Percentiles rank a stretch among this genome's conserved stretches.
These are phyloP conservation scores for Erigeron canadensis DNA, from an alignment of 129 eudicot species.

Conservation along the genomic window DNA sequence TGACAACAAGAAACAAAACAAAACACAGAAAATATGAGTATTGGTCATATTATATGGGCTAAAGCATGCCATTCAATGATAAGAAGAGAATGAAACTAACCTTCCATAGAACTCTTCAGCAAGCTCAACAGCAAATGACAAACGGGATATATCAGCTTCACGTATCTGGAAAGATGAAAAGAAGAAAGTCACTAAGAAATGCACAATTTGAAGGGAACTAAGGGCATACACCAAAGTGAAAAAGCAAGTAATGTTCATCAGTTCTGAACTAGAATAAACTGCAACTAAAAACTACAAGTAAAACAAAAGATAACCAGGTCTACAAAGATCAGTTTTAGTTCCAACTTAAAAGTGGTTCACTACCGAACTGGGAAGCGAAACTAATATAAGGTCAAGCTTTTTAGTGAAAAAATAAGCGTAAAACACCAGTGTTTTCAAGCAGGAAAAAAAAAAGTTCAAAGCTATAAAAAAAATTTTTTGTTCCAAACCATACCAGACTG, in stretches of 20 bases:
- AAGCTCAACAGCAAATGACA: conserved; percentile 98
- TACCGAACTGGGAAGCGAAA: too few species aligned
- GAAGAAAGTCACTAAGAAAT: background rate
- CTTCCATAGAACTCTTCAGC: conserved; percentile 99
- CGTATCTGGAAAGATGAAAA: conserved; percentile 59
- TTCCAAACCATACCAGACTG: too few species aligned
- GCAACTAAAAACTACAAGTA: background rate
- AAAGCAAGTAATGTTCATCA: background rate
- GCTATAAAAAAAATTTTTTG: too few species aligned
- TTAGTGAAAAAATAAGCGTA: too few species aligned
- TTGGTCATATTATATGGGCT: conserved; percentile 9
- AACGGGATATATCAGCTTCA: conserved; percentile 94
- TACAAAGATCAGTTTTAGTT: too few species aligned
- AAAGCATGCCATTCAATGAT: background rate
- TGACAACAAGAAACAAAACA: conserved; percentile 20
- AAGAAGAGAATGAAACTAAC: conserved; percentile 33
- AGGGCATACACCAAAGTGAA: conserved; percentile 15
- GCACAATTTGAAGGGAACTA: conserved; percentile 6
- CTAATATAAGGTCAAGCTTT: too few species aligned
- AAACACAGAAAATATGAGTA: conserved; percentile 33
- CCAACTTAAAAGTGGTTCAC: too few species aligned
- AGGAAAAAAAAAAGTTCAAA: too few species aligned
- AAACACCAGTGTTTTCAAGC: too few species aligned
- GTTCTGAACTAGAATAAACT: background rate
- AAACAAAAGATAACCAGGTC: too few species aligned